Conservation (phyloP, 2,329 filamentous ascomycete genomes). For the Xylaria digitata region DNA sequence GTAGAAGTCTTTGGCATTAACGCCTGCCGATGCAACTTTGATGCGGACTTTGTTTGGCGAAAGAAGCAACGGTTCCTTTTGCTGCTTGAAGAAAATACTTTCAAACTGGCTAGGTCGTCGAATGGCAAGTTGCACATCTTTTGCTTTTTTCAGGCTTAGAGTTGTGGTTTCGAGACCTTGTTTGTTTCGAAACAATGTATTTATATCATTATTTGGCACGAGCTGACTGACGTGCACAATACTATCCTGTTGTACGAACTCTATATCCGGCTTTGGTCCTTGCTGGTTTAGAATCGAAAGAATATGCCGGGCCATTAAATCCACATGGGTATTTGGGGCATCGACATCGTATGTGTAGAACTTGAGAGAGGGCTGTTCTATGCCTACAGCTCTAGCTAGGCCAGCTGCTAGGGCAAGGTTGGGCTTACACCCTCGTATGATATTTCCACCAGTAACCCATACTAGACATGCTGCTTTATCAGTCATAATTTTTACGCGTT, state of each 20-base stretch:
- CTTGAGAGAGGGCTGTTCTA: conserved; percentile 40
- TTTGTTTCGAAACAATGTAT: neutral
- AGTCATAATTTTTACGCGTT: conserved; percentile 33
- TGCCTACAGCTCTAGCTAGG: conserved; percentile 31
- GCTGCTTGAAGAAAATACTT: conserved; percentile 30
- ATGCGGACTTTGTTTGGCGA: conserved; percentile 21
- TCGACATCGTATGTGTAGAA: conserved; percentile 38
- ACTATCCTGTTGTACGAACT: conserved; percentile 29
- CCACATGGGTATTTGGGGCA: neutral
- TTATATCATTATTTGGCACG: conserved; percentile 28
- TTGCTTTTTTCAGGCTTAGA: neutral
- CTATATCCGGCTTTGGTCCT: conserved; percentile 11
- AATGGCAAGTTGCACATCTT: conserved; percentile 23
- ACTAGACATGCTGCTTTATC: conserved; percentile 26
- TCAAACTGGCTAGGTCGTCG: conserved; percentile 29
- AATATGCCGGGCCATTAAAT: conserved; percentile 17
- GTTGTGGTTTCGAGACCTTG: conserved; percentile 10
- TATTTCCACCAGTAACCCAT: conserved; percentile 34
- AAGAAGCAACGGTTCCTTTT: neutral
- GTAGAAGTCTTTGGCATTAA: conserved; percentile 38
- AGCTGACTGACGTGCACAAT: conserved; percentile 33
- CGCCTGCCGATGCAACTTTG: conserved; percentile 25
- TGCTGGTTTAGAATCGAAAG: conserved; percentile 23
- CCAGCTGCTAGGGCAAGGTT: conserved; percentile 28
- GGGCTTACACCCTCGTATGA: conserved; percentile 21